These are phyloP conservation scores for Vigna angularis DNA, from an alignment of 306 rosid genomes.

Conservation along the genomic window DNA sequence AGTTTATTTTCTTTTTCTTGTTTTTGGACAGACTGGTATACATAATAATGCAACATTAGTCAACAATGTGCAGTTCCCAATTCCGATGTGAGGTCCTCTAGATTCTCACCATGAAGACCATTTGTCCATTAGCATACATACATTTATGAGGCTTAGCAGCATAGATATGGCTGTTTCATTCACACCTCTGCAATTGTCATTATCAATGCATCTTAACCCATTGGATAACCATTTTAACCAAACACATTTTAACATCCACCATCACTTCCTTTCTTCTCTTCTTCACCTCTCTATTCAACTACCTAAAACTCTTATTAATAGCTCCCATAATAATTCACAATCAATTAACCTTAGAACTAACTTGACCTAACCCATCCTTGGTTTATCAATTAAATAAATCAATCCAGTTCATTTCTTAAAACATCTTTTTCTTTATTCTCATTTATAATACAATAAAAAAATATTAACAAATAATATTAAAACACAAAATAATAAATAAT, in stretches of 20 bases:
- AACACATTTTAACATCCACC: neutral
- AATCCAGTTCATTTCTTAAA: too few species aligned
- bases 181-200: conserved; percentile 30
- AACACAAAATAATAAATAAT: too few species aligned
- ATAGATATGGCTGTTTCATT: conserved; percentile 16
- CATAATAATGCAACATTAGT: conserved; percentile 8
- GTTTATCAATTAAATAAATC: too few species aligned
- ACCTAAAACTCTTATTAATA: neutral
- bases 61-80: neutral
- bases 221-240: conserved; percentile 27
- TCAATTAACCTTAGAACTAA: too few species aligned
- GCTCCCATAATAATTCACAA: too few species aligned
- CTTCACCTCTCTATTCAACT: neutral
- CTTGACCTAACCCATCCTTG: too few species aligned
- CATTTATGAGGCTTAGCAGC: conserved; percentile 9
- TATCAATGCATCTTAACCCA: conserved; percentile 12
- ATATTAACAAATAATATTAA: too few species aligned
- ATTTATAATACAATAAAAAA: too few species aligned
- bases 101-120: conserved; percentile 23
- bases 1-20: neutral
- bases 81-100: conserved; percentile 3
- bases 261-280: too few species aligned
- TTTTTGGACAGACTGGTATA: neutral
- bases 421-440: too few species aligned
- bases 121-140: conserved; percentile 10